Evolutionary conservation across 768 basidiomycete species (phyloP), one percentile per base, ranked within the genome.

Genomic region (Russula sp.): DNA sequence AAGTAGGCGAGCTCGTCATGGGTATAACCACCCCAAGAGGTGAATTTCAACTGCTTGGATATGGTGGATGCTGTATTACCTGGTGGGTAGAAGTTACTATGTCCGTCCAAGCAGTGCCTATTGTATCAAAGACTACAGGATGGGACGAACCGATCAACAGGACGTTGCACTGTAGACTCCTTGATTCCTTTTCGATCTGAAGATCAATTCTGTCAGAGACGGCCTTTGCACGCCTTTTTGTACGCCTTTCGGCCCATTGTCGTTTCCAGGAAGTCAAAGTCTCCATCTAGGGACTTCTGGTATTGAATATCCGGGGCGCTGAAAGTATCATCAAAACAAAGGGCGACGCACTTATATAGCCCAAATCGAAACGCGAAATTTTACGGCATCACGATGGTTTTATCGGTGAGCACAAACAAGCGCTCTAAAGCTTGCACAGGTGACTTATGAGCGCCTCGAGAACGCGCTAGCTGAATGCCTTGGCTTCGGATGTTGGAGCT

Each of bases 151-250:
- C 93, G 18, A 96, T 79, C 18, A 96, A 76, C 18, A 96, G 75
- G 69, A 96, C 92, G 80, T 94, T 92, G 77, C 89, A 92, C 72
- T 92, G 91, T 70, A 84, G 84, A 72, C 81, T 84, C 72, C 82
- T 85, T 13, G 80, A 81, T 72, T 95, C 94, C 75, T 94, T 91
- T 71, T 92, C 89, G 57, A 94, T 82, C 74, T 84, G 81, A 65
- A 79, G 82, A 79, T 94, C 92, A 67, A 94, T 94, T 68, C 78
- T 78, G 73, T 87, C 85, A 22, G 86, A 88, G 70, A 77, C 78
- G 53, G 81, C 79, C 71, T 82, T 84, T 66, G 55, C 61, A 16
- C 18, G 53, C 18, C n/a, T 1, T 18, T 10, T 7, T 32, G 14
- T 52, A 10, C 18, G 53, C 11, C 16, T 61, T 9, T 32, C 32